phyloP scores from a whole-genome alignment of 73 alveolate species.

The Blepharisma stoltei region DNA sequence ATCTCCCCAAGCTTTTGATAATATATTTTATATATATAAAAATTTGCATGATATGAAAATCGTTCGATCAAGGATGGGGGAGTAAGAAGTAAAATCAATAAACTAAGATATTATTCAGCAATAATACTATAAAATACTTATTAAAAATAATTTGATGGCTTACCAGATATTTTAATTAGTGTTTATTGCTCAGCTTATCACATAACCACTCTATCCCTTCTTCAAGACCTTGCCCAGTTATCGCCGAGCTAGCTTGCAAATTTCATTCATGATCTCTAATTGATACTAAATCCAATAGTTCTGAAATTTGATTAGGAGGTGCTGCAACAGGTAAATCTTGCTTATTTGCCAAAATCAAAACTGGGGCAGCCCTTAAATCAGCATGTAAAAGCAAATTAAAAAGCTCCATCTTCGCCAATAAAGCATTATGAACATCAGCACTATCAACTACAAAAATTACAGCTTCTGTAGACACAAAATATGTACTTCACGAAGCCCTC shows the following conservation, averaged over 20 bases:
- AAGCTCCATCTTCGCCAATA: constrained; percentile 75
- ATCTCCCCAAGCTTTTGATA: too few relatives aligned
- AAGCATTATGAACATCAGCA: constrained; percentile 60
- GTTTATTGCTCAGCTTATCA: neutral
- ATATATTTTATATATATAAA: too few relatives aligned
- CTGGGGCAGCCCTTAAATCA: constrained; percentile 61
- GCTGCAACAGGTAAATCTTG: constrained; percentile 49
- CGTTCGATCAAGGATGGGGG: too few relatives aligned
- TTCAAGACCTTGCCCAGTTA: constrained; percentile 89
- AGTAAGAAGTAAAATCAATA: too few relatives aligned
- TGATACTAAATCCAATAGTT: constrained; percentile 20
- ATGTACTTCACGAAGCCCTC: constrained; percentile 83
- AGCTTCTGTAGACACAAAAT: constrained; percentile 74
- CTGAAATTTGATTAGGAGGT: constrained; percentile 40
- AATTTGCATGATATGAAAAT: too few relatives aligned
- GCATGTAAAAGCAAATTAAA: constrained; percentile 61
- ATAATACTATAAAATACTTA: neutral
- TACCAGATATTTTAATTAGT: neutral
- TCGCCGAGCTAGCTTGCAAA: constrained; percentile 85
- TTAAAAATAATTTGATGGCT: neutral
- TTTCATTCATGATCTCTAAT: constrained; percentile 28
- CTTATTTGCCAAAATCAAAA: constrained; percentile 73
- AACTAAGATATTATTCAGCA: too few relatives aligned
- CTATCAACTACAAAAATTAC: constrained; percentile 87
- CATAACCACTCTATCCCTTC: constrained; percentile 86